Percentiles rank a stretch among this genome's conserved stretches.
Evolutionary conservation across 805 yeast genomes (phyloP).

Genomic region (Teunomyces panamensis): DNA sequence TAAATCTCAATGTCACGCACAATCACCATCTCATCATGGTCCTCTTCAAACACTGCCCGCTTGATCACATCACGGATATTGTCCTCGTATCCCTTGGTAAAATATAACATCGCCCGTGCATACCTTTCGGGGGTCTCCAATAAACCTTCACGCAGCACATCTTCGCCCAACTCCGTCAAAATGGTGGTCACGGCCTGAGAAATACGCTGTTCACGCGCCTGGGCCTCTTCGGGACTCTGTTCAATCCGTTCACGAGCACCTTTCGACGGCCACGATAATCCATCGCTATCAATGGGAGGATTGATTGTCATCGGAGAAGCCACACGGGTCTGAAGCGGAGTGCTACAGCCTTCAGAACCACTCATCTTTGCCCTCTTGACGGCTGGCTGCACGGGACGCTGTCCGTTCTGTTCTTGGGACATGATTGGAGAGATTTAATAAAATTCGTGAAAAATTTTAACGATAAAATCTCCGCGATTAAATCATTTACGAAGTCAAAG

Average conservation of each 20-base stretch:
- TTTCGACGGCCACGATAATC: conserved; percentile 87
- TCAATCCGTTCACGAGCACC: conserved; percentile 82
- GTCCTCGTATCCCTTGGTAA: conserved; percentile 96
- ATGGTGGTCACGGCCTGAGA: conserved; percentile 81
- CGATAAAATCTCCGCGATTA: neutral
- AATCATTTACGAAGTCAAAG: neutral
- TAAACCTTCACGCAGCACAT: conserved; percentile 81
- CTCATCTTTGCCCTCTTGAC: conserved; percentile 6
- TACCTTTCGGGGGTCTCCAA: conserved; percentile 93
- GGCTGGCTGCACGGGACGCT: neutral
- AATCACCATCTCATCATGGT: conserved; percentile 98
- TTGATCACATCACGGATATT: conserved; percentile 89
- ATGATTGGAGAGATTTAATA: neutral
- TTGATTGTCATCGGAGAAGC: conserved; percentile 79
- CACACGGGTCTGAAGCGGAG: conserved; percentile 68
- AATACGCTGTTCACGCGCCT: conserved; percentile 68
- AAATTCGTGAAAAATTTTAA: neutral
- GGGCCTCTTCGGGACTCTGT: conserved; percentile 61
- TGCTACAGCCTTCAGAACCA: neutral
- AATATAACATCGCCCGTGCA: conserved; percentile 92
- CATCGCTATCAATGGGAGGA: conserved; percentile 87
- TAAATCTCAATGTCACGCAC: conserved; percentile 91
- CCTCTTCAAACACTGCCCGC: conserved; percentile 94
- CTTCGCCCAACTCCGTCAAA: conserved; percentile 86
- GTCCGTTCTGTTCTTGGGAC: neutral